Percentiles rank a stretch among this genome's conserved stretches.
These are phyloP conservation scores for Athelia sp. DNA, from an alignment of 1,284 basidiomycete species.

Conservation along the genomic window DNA sequence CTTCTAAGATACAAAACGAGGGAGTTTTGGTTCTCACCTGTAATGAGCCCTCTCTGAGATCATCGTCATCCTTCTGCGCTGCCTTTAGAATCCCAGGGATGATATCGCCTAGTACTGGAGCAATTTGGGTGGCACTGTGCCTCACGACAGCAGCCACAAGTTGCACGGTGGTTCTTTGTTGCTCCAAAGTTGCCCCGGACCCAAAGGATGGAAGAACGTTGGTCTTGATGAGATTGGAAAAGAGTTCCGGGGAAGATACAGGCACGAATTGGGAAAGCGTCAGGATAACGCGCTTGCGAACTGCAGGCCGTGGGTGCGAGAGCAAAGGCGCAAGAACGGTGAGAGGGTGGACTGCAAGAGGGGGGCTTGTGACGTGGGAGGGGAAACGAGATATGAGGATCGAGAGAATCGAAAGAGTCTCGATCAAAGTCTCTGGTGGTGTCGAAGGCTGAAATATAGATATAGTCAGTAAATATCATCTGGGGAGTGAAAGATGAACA, in stretches of 20 bases:
- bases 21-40: constrained; percentile 50
- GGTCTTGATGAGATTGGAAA: constrained; percentile 47
- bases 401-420: constrained; percentile 86
- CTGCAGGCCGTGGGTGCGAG: constrained; percentile 71
- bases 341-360: constrained; percentile 56
- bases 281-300: constrained; percentile 86
- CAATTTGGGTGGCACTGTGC: constrained; percentile 63
- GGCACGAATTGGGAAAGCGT: constrained; percentile 81
- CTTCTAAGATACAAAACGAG: not conserved
- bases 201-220: constrained; percentile 62
- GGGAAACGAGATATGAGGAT: constrained; percentile 90
- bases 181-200: constrained; percentile 48
- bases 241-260: constrained; percentile 53
- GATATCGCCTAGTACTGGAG: constrained; percentile 51
- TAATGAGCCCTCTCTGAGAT: constrained; percentile 72
- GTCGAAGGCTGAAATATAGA: constrained; percentile 46
- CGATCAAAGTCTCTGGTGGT: constrained; percentile 81
- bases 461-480: constrained; percentile 4
- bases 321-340: constrained; percentile 74
- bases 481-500: constrained; percentile 21
- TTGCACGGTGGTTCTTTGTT: constrained; percentile 74
- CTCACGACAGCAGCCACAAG: constrained; percentile 77
- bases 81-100: constrained; percentile 69
- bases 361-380: constrained; percentile 54
- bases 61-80: constrained; percentile 70